Evolutionary conservation across 106 monocot species (phyloP).

Genomic region (Cymbidium sinense): DNA sequence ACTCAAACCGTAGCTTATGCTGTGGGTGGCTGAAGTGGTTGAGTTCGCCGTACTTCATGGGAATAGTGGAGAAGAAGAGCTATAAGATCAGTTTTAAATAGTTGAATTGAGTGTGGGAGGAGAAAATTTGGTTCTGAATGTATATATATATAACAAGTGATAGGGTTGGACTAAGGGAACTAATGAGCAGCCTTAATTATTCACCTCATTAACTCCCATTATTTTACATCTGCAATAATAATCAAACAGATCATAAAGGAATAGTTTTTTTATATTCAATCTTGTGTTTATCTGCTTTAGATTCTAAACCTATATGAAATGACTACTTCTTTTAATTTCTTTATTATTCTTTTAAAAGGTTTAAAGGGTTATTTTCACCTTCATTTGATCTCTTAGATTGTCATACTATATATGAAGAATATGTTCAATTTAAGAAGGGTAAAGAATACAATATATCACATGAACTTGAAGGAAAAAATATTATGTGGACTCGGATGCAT

Average conservation of each 20-base stretch:
- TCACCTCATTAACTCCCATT: too few species aligned
- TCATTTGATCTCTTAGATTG: background rate
- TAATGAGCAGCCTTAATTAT: too few species aligned
- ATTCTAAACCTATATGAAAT: background rate
- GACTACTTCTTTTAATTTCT: background rate
- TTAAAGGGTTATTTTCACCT: background rate
- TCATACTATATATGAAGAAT: background rate
- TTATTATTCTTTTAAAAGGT: background rate
- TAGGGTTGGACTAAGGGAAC: background rate
- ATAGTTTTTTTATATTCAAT: background rate
- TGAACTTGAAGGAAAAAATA: too few species aligned
- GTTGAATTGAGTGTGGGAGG: background rate
- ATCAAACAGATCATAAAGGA: background rate
- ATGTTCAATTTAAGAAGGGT: background rate
- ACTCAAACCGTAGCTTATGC: constrained; percentile 69
- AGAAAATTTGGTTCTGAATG: background rate
- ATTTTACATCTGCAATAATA: background rate
- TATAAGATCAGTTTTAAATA: background rate
- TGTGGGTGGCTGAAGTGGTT: constrained; percentile 89
- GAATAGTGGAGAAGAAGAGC: background rate
- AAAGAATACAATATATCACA: too few species aligned
- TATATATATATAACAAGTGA: background rate
- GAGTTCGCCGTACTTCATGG: constrained; percentile 87
- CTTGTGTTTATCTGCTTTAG: background rate
- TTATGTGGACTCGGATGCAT: too few species aligned